phyloP scores from a whole-genome alignment of 352 stramenopile genomes.

The Stephanocyclus meneghinianus region DNA sequence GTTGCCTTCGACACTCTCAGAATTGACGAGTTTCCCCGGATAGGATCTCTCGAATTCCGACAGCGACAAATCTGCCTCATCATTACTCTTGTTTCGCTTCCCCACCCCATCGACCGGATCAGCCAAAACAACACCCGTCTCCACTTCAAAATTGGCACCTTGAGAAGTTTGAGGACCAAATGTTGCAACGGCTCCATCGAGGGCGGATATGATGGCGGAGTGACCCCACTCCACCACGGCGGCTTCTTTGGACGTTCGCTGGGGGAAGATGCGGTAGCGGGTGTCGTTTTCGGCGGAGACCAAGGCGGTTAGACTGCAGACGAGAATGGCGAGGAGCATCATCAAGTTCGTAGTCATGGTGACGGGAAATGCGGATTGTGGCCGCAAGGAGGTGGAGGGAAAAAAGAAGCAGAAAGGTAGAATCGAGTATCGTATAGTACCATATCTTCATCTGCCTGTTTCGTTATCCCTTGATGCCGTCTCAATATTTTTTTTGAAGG shows the following conservation, averaged over 20 bases:
- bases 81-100: slow-evolving; percentile 17
- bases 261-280: slow-evolving; percentile 56
- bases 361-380: not conserved
- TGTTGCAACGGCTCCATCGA: slow-evolving; percentile 74
- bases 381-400: not conserved
- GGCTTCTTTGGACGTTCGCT: slow-evolving; percentile 69
- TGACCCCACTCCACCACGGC: slow-evolving; percentile 83
- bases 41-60: slow-evolving; percentile 37
- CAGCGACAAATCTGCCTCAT: slow-evolving; percentile 14
- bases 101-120: slow-evolving; percentile 69
- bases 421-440: too few relatives aligned
- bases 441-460: too few relatives aligned
- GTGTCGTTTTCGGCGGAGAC: not conserved
- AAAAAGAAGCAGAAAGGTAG: not conserved
- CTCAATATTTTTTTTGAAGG: not conserved
- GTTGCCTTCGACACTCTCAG: slow-evolving; percentile 75
- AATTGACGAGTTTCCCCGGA: slow-evolving; percentile 65
- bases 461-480: too few relatives aligned
- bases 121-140: slow-evolving; percentile 72
- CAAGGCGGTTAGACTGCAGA: slow-evolving; percentile 1
- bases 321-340: not conserved
- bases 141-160: slow-evolving; percentile 80
- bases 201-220: slow-evolving; percentile 78
- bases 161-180: slow-evolving; percentile 81
- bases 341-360: not conserved